A percentile compares a stretch with the other conserved stretches of the same genome.
These are phyloP conservation scores for Penicillium maclennaniae DNA, from an alignment of 495 filamentous ascomycete genomes.

Conservation along the genomic window DNA sequence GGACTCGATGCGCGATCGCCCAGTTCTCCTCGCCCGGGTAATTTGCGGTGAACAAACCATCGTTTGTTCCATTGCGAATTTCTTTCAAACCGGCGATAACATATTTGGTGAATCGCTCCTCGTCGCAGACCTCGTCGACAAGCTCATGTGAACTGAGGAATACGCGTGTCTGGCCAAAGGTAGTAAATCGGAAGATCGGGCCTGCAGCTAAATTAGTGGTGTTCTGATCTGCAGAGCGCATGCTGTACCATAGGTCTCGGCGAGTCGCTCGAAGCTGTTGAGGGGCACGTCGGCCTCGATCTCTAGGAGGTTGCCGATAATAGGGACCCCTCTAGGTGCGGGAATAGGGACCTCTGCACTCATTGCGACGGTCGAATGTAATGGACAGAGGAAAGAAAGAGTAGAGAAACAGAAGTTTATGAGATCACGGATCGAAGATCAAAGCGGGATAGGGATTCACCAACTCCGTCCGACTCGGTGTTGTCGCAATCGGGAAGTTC, in stretches of 20 bases:
- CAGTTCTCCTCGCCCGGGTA: conserved; percentile 59
- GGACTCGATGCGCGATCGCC: conserved; percentile 68
- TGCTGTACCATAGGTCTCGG: conserved; percentile 57
- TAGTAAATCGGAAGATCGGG: conserved; percentile 51
- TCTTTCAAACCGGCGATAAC: conserved; percentile 46
- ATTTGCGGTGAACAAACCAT: conserved; percentile 68
- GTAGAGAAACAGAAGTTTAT: background rate
- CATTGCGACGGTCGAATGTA: conserved; percentile 11
- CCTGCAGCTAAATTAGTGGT: conserved; percentile 22
- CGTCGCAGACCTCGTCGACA: conserved; percentile 64
- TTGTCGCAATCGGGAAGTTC: background rate
- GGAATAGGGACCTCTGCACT: conserved; percentile 46
- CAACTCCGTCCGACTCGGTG: conserved; percentile 7
- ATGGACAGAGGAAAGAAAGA: background rate
- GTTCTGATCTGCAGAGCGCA: background rate
- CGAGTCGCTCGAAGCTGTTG: conserved; percentile 50
- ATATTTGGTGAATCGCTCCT: conserved; percentile 60
- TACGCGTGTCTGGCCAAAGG: conserved; percentile 24
- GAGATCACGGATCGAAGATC: background rate
- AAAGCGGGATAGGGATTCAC: conserved; percentile 2
- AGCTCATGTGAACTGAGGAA: conserved; percentile 51
- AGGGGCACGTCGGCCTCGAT: conserved; percentile 51
- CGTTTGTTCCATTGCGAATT: conserved; percentile 55
- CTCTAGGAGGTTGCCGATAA: conserved; percentile 64
- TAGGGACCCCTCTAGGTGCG: conserved; percentile 56